A percentile compares a stretch with the other conserved stretches of the same genome.
Evolutionary conservation across 1,284 basidiomycete species (phyloP).

Genomic region (Ceratobasidium sp.): DNA sequence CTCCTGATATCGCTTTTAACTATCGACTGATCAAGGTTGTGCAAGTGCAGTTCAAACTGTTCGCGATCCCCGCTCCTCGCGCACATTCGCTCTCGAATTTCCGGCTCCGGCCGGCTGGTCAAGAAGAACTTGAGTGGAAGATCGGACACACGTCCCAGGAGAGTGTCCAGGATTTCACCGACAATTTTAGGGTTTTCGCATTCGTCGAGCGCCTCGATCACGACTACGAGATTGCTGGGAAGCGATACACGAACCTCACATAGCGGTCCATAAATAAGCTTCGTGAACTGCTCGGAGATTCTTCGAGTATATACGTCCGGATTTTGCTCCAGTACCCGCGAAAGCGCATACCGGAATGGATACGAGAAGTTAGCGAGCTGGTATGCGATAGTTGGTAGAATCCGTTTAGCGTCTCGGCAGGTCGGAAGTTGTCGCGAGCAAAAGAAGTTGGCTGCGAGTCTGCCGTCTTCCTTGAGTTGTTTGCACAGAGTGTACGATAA

Average conservation of each 20-base stretch:
- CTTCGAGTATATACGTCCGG: not conserved
- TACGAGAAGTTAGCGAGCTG: not conserved
- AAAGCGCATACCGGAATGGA: not conserved
- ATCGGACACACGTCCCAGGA: not conserved
- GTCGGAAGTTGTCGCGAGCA: not conserved
- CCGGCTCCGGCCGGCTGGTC: conserved; percentile 24
- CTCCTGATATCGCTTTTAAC: not conserved
- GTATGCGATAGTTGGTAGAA: conserved; percentile 6
- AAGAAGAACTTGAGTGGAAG: conserved; percentile 20
- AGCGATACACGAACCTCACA: not conserved
- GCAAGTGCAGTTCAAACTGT: not conserved
- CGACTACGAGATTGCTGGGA: not conserved
- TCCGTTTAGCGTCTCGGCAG: not conserved
- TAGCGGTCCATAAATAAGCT: not conserved
- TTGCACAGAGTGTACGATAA: not conserved
- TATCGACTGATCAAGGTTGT: conserved; percentile 5
- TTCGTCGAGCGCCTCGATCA: conserved; percentile 12
- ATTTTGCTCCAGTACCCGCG: not conserved
- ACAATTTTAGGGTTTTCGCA: not conserved
- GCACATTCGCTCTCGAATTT: not conserved
- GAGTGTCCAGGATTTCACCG: not conserved
- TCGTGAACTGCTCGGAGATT: not conserved
- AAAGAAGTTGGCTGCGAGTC: not conserved
- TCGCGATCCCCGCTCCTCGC: not conserved
- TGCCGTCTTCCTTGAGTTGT: not conserved